These are phyloP conservation scores for Ceratobasidium papillatum DNA, from an alignment of 1,284 basidiomycete species.

Conservation along the genomic window DNA sequence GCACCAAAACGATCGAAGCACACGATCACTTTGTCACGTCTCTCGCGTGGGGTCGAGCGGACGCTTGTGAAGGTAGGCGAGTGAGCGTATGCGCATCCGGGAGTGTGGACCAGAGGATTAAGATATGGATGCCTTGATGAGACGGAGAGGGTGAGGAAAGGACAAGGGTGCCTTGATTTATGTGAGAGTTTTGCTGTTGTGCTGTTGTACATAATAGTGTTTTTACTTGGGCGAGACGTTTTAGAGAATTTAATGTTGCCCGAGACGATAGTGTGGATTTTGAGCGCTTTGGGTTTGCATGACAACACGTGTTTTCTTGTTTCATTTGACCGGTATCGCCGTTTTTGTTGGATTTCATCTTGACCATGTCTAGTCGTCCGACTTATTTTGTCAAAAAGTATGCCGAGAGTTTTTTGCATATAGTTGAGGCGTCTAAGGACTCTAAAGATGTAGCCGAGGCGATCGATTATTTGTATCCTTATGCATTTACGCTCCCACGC, in stretches of 20 bases:
- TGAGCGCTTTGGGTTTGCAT: background rate
- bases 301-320: background rate
- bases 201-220: background rate
- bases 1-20: conserved; percentile 81
- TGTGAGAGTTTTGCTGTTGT: background rate
- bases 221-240: background rate
- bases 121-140: conserved; percentile 50
- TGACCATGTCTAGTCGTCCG: background rate
- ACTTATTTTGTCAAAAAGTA: background rate
- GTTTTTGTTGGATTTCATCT: background rate
- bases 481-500: background rate
- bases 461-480: background rate
- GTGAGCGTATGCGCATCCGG: conserved; percentile 86
- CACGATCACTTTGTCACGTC: conserved; percentile 86
- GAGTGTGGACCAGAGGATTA: conserved; percentile 73
- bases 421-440: background rate
- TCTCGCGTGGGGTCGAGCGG: conserved; percentile 81
- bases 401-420: background rate
- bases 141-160: background rate
- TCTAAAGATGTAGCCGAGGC: background rate
- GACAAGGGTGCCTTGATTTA: background rate
- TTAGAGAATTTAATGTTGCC: background rate
- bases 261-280: background rate
- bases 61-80: conserved; percentile 62
- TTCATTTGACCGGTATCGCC: background rate